Evolutionary conservation across 805 yeast species (phyloP), one percentile per base, ranked within the genome.

Genomic region (Zygosaccharomyces siamensis): DNA sequence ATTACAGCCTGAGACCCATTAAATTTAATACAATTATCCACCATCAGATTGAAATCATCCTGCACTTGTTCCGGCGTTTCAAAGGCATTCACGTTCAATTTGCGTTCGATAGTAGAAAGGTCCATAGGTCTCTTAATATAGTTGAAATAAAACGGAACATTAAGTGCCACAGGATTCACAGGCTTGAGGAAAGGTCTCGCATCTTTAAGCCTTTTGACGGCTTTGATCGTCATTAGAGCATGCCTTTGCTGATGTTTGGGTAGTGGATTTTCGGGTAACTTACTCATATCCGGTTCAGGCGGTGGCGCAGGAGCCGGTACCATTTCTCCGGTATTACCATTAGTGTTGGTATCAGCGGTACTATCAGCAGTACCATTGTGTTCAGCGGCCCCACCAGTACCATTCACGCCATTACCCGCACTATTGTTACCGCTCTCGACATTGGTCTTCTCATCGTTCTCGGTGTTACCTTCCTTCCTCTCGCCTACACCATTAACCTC

Each of bases 61-160:
- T 76, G 78, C 37, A 90, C 78, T 54, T 82, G 81, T 54, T 77
- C 77, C 8, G 89, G 83, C 4, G 77, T 74, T 54, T 77, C 84
- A 68, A 90, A 93, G 1, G 88, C 90, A 61, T 81, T 80, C 6
- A 67, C 79, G 36, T 64, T 73, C 35, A 90, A 70, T 68, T 90
- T 92, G 59, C 78, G 79, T 68, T 93, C 99, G 55, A 93, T 86
- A 1, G 97, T 89, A 3, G 90, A 78, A 30, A 93, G 72, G 66
- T 92, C 98, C 97, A 93, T 93, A 35, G 99, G 99, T 60, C 84
- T 75, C 55, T 79, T 76, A 60, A 93, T 81, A 61, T 79, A 81
- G 59, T 89, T 89, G 67, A 84, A 88, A 67, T 93, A 93, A 54
- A 86, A 81, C 3, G 99, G 99, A 48, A 93, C 86, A 61, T 90